A percentile compares a stretch with the other conserved stretches of the same genome.
These are phyloP conservation scores for Coffea eugenioides DNA, from an alignment of 257 asterid species.

Conservation along the genomic window DNA sequence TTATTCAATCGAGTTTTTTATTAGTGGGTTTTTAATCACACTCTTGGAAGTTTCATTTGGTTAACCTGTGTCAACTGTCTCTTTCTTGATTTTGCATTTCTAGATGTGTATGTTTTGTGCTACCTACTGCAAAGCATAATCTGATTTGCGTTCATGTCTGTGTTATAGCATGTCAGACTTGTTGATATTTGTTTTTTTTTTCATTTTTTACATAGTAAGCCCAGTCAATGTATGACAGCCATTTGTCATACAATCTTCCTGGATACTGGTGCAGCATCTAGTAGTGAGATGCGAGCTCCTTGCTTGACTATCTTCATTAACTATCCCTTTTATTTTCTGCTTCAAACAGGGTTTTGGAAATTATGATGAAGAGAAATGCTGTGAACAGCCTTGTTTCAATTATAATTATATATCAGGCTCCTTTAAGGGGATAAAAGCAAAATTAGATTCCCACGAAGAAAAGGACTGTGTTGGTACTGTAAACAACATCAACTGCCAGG, in stretches of 20 bases:
- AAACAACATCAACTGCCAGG: constrained; percentile 18
- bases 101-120: not conserved
- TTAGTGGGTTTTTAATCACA: not conserved
- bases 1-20: not conserved
- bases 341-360: constrained; percentile 27
- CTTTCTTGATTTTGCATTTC: not conserved
- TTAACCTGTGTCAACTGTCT: not conserved
- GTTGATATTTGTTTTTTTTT: not conserved
- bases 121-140: not conserved
- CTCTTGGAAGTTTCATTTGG: not conserved
- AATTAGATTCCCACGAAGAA: constrained; percentile 14
- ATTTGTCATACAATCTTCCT: not conserved
- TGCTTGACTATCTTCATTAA: not conserved
- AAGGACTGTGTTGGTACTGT: not conserved
- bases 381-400: constrained; percentile 9
- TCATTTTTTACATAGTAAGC: not conserved
- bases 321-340: constrained; percentile 1
- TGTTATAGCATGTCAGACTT: not conserved
- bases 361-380: constrained; percentile 14
- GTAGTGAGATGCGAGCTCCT: not conserved
- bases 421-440: constrained; percentile 14
- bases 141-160: not conserved
- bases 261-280: not conserved
- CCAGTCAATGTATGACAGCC: not conserved
- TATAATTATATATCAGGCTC: constrained; percentile 17